These are phyloP conservation scores for Cystobasidium pallidum DNA, from an alignment of 1,284 basidiomycete genomes.

Conservation along the genomic window DNA sequence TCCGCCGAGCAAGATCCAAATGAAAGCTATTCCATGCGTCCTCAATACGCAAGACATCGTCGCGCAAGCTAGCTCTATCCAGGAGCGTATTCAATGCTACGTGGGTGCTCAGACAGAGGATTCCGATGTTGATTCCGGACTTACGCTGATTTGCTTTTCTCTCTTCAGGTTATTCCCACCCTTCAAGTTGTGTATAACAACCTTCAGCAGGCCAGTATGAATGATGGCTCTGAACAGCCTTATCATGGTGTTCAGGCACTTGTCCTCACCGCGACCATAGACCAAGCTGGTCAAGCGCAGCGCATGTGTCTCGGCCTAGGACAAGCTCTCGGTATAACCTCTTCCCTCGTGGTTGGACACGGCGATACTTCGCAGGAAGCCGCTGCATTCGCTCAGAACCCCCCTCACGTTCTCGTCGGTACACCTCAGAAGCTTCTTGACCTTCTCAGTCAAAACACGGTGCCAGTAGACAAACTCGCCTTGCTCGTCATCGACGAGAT, in stretches of 20 bases:
- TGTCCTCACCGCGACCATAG: constrained; percentile 95
- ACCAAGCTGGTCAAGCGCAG: constrained; percentile 97
- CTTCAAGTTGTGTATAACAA: constrained; percentile 63
- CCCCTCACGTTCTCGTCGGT: constrained; percentile 92
- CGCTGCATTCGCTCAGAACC: constrained; percentile 81
- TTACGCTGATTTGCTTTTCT: constrained; percentile 9
- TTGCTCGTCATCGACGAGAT: constrained; percentile 96
- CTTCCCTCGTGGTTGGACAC: constrained; percentile 79
- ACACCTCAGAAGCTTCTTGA: constrained; percentile 95
- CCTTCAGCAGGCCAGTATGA: constrained; percentile 68
- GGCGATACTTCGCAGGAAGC: constrained; percentile 75
- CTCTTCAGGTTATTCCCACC: constrained; percentile 75
- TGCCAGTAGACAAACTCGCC: constrained; percentile 78
- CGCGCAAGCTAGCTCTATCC: constrained; percentile 95
- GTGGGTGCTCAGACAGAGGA: constrained; percentile 46
- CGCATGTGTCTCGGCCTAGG: constrained; percentile 95
- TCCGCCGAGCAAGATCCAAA: constrained; percentile 98
- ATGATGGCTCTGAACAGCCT: constrained; percentile 54
- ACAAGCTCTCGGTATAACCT: constrained; percentile 82
- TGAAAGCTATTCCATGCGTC: constrained; percentile 91
- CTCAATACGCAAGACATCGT: constrained; percentile 93
- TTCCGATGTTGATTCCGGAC: neutral
- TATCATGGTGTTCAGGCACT: constrained; percentile 82
- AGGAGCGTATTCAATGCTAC: constrained; percentile 96
- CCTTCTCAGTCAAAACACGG: constrained; percentile 77